These are phyloP conservation scores for Anisodus acutangulus DNA, from an alignment of 257 asterid species.

Conservation along the genomic window DNA sequence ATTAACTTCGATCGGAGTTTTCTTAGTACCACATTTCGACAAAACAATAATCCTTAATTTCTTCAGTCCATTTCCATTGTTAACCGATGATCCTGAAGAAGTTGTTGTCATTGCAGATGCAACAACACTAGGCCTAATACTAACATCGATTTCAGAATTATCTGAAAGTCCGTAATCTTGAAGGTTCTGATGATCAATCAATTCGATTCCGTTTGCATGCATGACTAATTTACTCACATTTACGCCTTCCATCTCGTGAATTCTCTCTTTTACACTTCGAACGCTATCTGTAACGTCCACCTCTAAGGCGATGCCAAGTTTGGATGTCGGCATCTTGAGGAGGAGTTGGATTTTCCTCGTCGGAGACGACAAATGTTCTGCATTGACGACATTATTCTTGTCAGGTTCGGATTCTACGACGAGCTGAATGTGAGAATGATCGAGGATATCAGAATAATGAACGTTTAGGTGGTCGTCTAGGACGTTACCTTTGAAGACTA, in stretches of 20 bases:
- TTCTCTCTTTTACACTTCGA: slow-evolving; percentile 52
- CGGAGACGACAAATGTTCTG: background rate
- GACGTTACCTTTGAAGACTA: slow-evolving; percentile 54
- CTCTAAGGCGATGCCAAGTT: slow-evolving; percentile 36
- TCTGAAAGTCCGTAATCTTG: slow-evolving; percentile 43
- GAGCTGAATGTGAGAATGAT: slow-evolving; percentile 56
- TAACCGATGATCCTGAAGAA: slow-evolving; percentile 38
- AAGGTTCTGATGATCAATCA: slow-evolving; percentile 48
- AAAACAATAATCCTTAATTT: slow-evolving; percentile 44
- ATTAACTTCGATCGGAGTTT: slow-evolving; percentile 54
- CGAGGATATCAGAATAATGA: slow-evolving; percentile 56
- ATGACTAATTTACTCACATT: slow-evolving; percentile 36
- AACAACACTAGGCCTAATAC: slow-evolving; percentile 26
- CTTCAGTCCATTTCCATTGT: slow-evolving; percentile 19
- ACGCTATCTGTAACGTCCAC: slow-evolving; percentile 47
- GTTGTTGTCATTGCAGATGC: background rate
- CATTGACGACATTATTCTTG: background rate
- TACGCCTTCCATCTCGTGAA: slow-evolving; percentile 48
- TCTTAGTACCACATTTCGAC: slow-evolving; percentile 44
- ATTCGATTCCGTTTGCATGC: slow-evolving; percentile 49
- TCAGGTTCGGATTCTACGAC: slow-evolving; percentile 9
- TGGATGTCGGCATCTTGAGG: slow-evolving; percentile 48
- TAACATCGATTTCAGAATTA: slow-evolving; percentile 48
- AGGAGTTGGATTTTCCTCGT: slow-evolving; percentile 43
- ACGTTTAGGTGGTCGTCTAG: slow-evolving; percentile 62